A percentile compares a stretch with the other conserved stretches of the same genome.
Conservation (phyloP, 2,329 filamentous ascomycete genomes). For the Clarireedia hainanense region DNA sequence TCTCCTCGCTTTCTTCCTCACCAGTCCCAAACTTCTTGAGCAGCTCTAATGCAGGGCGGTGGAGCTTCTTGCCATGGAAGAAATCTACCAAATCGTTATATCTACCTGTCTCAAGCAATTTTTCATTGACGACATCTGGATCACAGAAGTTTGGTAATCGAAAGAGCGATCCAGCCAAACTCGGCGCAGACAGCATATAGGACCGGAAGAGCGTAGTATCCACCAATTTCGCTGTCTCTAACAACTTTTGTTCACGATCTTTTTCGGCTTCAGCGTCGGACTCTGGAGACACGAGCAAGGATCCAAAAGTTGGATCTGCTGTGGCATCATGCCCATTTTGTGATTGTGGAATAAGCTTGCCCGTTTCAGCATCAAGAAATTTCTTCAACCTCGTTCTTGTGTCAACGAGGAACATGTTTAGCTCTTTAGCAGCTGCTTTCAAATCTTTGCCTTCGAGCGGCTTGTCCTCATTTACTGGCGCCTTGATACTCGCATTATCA, state of each 20-base stretch:
- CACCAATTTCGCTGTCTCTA: conserved; percentile 71
- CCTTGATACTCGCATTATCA: conserved; percentile 47
- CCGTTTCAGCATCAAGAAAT: conserved; percentile 54
- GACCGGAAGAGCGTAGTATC: conserved; percentile 92
- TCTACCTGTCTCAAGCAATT: conserved; percentile 76
- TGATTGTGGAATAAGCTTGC: conserved; percentile 46
- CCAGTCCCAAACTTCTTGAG: conserved; percentile 71
- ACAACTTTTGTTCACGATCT: conserved; percentile 63
- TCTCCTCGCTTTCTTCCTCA: conserved; percentile 40
- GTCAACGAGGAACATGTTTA: conserved; percentile 83
- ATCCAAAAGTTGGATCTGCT: conserved; percentile 45
- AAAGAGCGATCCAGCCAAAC: conserved; percentile 81
- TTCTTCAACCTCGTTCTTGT: conserved; percentile 61
- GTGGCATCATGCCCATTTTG: conserved; percentile 33
- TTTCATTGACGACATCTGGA: conserved; percentile 88
- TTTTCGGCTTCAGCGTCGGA: conserved; percentile 32
- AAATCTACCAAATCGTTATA: conserved; percentile 98
- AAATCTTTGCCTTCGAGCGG: conserved; percentile 74
- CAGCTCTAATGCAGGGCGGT: conserved; percentile 76
- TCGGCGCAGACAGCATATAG: conserved; percentile 87
- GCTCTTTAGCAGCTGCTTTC: conserved; percentile 68
- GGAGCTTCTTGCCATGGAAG: conserved; percentile 88
- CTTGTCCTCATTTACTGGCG: conserved; percentile 40
- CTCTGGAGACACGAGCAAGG: conserved; percentile 41
- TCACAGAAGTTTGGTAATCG: conserved; percentile 97